Conservation (phyloP, 192 early-diverging fungal genomes). For the Coemansia sp. region DNA sequence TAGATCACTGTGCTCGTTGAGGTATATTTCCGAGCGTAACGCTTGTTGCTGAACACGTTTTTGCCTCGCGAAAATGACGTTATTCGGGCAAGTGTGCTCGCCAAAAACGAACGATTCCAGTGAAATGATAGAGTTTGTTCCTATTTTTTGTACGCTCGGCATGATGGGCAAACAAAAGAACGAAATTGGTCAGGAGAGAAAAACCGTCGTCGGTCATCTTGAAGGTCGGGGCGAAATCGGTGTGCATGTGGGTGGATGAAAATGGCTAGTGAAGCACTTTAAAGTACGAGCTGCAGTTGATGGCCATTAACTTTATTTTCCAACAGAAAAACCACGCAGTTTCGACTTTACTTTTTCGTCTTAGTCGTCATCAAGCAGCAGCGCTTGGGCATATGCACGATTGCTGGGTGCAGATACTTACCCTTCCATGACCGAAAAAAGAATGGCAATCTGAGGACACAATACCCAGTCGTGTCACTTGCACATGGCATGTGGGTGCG, state of each 20-base stretch:
- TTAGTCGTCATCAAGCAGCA: background rate
- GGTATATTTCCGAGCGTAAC: background rate
- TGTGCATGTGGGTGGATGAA: background rate
- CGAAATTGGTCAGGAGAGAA: background rate
- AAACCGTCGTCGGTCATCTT: background rate
- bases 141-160: too few relatives aligned
- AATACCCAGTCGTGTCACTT: background rate
- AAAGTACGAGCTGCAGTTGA: background rate
- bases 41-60: too few relatives aligned
- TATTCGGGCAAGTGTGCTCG: too few relatives aligned
- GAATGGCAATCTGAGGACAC: background rate
- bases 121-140: too few relatives aligned
- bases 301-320: background rate
- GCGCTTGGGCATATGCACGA: background rate
- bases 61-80: too few relatives aligned
- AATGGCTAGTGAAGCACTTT: too few relatives aligned
- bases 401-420: background rate
- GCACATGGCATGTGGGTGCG: constrained; percentile 4
- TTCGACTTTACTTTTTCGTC: background rate
- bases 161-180: background rate
- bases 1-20: background rate
- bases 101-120: background rate
- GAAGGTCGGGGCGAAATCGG: background rate
- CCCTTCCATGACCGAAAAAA: background rate
- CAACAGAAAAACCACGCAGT: background rate